Conservation (phyloP, 129 eudicot species). For the Erigeron canadensis region DNA sequence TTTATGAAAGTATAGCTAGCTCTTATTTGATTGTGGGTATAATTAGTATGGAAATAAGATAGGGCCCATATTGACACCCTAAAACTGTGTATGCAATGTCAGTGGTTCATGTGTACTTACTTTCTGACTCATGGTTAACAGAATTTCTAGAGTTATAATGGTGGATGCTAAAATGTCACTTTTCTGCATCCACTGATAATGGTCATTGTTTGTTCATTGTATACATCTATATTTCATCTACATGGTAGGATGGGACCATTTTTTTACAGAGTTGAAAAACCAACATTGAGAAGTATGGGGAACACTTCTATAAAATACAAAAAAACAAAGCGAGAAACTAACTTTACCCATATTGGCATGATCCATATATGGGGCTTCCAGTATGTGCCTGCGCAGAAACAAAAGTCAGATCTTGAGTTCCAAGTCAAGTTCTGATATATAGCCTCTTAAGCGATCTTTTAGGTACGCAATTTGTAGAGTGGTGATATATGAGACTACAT, state of each 20-base stretch:
- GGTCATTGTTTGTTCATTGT: conserved; percentile 23
- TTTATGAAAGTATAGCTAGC: neutral
- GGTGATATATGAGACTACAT: neutral
- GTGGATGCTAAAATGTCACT: conserved; percentile 18
- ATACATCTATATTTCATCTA: conserved; percentile 9
- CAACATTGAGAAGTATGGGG: conserved; percentile 20
- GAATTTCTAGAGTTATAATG: conserved; percentile 4
- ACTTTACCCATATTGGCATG: conserved; percentile 16
- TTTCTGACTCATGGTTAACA: conserved; percentile 22
- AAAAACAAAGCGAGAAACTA: conserved; percentile 5
- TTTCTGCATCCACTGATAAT: conserved; percentile 19
- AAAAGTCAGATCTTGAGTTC: neutral
- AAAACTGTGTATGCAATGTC: conserved; percentile 8
- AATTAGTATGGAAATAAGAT: neutral
- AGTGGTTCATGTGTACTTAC: conserved; percentile 18
- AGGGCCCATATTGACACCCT: conserved; percentile 31
- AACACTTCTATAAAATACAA: conserved; percentile 8
- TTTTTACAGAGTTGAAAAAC: conserved; percentile 2
- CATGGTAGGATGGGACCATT: conserved; percentile 17
- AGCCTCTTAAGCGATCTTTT: neutral
- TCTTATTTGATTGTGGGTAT: neutral
- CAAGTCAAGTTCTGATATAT: neutral
- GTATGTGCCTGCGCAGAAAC: neutral
- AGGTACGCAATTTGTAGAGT: neutral
- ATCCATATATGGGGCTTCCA: conserved; percentile 4